Evolutionary conservation across 2,329 filamentous ascomycete genomes (phyloP), one percentile per base, ranked within the genome.

Genomic region (Ceratocystis eucalypticola): DNA sequence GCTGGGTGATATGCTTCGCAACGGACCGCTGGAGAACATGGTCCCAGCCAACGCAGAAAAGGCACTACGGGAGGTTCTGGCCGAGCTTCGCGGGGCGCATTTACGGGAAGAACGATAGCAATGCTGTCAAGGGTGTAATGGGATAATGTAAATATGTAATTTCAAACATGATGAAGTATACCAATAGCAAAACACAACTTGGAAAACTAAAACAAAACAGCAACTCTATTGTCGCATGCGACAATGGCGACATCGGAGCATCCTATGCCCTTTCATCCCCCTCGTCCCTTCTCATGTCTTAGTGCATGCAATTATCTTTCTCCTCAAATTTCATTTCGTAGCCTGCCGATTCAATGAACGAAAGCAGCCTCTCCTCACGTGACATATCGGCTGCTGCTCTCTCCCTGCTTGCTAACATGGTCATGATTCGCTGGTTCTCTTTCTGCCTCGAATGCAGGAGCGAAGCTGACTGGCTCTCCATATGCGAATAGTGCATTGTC

Each of bases 401-500:
- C 64, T 76, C 78, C 72, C 85, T 78, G 61, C 86, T 77, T 67
- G 84, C 81, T 68, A 81, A 45, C 37, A 50, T 44, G 55, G 46
- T 61, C n/a, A 69, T 84, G 62, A 88, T 86, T 45, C 86, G 84
- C 67, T 83, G 70, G 65, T 89, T 82, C 70, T 88, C 84, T 65
- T 87, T 78, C 53, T 85, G 81, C 71, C 85, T 85, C 72, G 85
- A 79, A 69, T 88, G 86, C 57, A 92, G 76, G 59, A 90, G 80
- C 33, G 80, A 81, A 7, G 80, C 76, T 1, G 86, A 84, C 66
- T 83, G 81, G 41, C 81, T 80, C 50, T 82, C 85, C 12, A 89
- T 87, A 69, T 88, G 81, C 2, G 84, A 85, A 45, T 85, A 85
- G 75, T 96, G 91, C 10, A 85, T 81, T 68, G 90, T 81, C 20